A percentile compares a stretch with the other conserved stretches of the same genome.
These are phyloP conservation scores for Cryptosporidium ubiquitum DNA, from an alignment of 169 alveolate species.

Conservation along the genomic window DNA sequence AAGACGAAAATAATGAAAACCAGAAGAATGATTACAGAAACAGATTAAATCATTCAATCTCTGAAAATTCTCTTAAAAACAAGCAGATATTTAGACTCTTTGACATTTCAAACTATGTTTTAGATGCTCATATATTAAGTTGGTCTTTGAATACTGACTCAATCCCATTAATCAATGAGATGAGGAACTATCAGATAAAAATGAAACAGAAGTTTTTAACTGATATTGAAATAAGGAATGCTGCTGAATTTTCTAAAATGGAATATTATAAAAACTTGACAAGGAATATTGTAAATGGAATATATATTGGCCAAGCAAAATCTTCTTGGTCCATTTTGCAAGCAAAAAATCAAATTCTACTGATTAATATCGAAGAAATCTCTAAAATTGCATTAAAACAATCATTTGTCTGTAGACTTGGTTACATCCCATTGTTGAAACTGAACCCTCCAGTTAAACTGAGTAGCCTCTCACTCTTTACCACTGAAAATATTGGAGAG, in stretches of 20 bases:
- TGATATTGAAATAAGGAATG: not conserved
- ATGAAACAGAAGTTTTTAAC: conserved; percentile 28
- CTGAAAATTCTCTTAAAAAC: not conserved
- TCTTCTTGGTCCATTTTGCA: conserved; percentile 25
- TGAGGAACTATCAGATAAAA: not conserved
- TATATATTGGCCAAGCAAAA: conserved; percentile 39
- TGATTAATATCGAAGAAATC: conserved; percentile 17
- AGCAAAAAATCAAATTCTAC: conserved; percentile 10
- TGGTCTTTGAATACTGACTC: conserved; percentile 38
- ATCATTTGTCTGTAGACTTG: conserved; percentile 49
- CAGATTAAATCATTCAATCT: not conserved
- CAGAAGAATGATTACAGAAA: not conserved
- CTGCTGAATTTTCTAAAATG: not conserved
- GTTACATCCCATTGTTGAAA: conserved; percentile 21
- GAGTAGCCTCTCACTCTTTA: not conserved
- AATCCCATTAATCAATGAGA: not conserved
- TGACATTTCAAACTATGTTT: conserved; percentile 2
- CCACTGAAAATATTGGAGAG: not conserved
- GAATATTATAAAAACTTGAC: conserved; percentile 1
- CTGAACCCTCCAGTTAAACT: conserved; percentile 31
- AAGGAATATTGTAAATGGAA: conserved; percentile 27
- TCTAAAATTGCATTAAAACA: conserved; percentile 34
- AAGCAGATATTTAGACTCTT: conserved; percentile 17
- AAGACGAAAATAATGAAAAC: not conserved
- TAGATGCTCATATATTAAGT: conserved; percentile 22